A percentile compares a stretch with the other conserved stretches of the same genome.
phyloP scores from a whole-genome alignment of 208 protist genomes.

The Zelonia costaricensis region DNA sequence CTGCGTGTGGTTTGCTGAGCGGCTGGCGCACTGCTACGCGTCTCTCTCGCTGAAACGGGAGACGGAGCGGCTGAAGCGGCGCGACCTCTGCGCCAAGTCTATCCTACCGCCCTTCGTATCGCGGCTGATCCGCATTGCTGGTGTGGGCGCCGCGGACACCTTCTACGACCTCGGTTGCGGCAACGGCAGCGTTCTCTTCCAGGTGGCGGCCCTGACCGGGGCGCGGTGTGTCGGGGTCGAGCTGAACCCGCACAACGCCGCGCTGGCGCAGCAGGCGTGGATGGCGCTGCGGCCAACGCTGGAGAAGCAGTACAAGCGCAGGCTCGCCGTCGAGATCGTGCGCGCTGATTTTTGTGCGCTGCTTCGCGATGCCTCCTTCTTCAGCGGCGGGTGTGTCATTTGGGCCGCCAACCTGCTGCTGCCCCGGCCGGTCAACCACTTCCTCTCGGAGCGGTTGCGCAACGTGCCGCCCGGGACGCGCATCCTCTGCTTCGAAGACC shows the following conservation, averaged over 20 bases:
- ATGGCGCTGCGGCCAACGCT: conserved; percentile 42
- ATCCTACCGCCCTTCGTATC: conserved; percentile 80
- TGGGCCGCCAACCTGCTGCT: conserved; percentile 82
- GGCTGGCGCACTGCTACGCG: conserved; percentile 51
- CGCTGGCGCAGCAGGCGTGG: conserved; percentile 62
- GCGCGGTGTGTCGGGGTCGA: conserved; percentile 80
- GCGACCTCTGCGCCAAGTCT: conserved; percentile 87
- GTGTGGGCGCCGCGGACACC: conserved; percentile 36
- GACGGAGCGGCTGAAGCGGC: conserved; percentile 37
- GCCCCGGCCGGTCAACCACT: conserved; percentile 71
- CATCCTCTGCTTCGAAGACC: conserved; percentile 77
- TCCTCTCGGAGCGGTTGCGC: conserved; percentile 69
- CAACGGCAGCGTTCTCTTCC: conserved; percentile 88
- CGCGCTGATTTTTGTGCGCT: conserved; percentile 70
- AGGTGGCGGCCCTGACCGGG: conserved; percentile 75
- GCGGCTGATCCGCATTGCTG: conserved; percentile 47
- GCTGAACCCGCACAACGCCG: conserved; percentile 66
- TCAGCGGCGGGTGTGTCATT: conserved; percentile 47
- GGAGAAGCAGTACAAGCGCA: conserved; percentile 38
- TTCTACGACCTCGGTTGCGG: conserved; percentile 88
- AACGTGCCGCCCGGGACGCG: conserved; percentile 48
- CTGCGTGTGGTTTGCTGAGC: conserved; percentile 46
- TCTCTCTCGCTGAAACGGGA: conserved; percentile 51
- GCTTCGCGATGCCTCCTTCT: conserved; percentile 33
- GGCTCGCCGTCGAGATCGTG: conserved; percentile 62